phyloP scores from a whole-genome alignment of 495 filamentous ascomycete genomes.

The Talaromyces adpressus region DNA sequence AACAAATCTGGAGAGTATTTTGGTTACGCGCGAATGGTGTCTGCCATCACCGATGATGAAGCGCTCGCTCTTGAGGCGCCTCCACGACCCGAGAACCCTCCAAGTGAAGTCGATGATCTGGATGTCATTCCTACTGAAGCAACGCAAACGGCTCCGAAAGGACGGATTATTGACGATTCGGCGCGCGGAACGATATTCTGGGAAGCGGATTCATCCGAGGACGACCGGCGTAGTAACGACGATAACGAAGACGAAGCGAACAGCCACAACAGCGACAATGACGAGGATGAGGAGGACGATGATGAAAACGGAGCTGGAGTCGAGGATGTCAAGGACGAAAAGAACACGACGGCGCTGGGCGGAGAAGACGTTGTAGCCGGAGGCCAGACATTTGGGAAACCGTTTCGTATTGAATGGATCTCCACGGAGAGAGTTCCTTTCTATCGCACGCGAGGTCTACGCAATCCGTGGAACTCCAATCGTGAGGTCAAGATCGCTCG shows the following conservation, averaged over 20 bases:
- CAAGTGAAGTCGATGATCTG: constrained; percentile 45
- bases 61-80: constrained; percentile 54
- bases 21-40: constrained; percentile 89
- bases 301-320: constrained; percentile 19
- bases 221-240: constrained; percentile 26
- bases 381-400: constrained; percentile 74
- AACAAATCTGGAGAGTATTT: constrained; percentile 99
- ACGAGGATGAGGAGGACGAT: constrained; percentile 39
- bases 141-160: constrained; percentile 74
- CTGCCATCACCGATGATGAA: constrained; percentile 71
- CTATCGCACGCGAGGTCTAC: constrained; percentile 78
- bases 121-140: constrained; percentile 69
- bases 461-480: constrained; percentile 97
- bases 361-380: constrained; percentile 30
- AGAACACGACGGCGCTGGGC: constrained; percentile 32
- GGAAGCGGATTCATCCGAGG: constrained; percentile 70
- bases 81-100: constrained; percentile 42
- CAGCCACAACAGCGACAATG: constrained; percentile 26
- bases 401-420: constrained; percentile 89
- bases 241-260: constrained; percentile 33
- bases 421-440: constrained; percentile 83
- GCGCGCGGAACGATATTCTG: constrained; percentile 93
- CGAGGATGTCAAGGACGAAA: constrained; percentile 26
- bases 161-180: constrained; percentile 88
- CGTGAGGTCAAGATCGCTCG: constrained; percentile 94